Evolutionary conservation across 2,329 filamentous ascomycete genomes (phyloP), one percentile per base, ranked within the genome.

Genomic region (Neofusicoccum laricinum): DNA sequence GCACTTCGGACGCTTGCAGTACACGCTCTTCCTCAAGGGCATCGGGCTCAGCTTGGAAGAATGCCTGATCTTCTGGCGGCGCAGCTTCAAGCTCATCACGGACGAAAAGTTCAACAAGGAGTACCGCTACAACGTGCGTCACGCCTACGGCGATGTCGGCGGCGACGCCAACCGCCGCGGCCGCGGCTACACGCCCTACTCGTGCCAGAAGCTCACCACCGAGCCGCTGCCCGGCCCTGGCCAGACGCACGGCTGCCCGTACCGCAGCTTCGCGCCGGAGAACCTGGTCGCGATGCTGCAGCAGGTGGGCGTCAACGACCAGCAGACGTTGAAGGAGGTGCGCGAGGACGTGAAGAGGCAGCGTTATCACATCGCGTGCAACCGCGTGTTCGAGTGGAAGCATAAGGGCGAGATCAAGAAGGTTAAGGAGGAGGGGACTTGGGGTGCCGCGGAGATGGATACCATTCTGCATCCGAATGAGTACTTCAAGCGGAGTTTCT

Each of bases 61-160:
- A 77, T 92, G 88, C 70, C 85, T 99, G 25, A 71, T 92, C 12
- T 99, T 99, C 81, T 99, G 95, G 95, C 89, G 95, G 11, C 85
- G 87, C 67, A 83, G 85, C 32, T 98, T 99, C 85, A 88, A 88
- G 75, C 90, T 92, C 69, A 87, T 96, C 68, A 93, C 91, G 0
- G 95, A 98, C 72, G 94, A 98, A 72, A 89, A 89, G 40, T 99
- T 98, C 84, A 96, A 96, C 79, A 98, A 97, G 74, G 93, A 97
- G 75, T 98, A 99, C 80, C 86, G 91, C 49, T 99, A 99, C 84
- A 98, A 99, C 75, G 87, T 98, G 65, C 90, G 93, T n/a, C 94
- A 99, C 83, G 78, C 84, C 0, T 99, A 98, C 76, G 95, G 95
- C 69, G 94, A 98, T 71, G 95, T 98, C 0, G 95, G 95, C 63